Evolutionary conservation across 1,284 basidiomycete genomes (phyloP), one percentile per base, ranked within the genome.

Genomic region (Hortiboletus rubellus): DNA sequence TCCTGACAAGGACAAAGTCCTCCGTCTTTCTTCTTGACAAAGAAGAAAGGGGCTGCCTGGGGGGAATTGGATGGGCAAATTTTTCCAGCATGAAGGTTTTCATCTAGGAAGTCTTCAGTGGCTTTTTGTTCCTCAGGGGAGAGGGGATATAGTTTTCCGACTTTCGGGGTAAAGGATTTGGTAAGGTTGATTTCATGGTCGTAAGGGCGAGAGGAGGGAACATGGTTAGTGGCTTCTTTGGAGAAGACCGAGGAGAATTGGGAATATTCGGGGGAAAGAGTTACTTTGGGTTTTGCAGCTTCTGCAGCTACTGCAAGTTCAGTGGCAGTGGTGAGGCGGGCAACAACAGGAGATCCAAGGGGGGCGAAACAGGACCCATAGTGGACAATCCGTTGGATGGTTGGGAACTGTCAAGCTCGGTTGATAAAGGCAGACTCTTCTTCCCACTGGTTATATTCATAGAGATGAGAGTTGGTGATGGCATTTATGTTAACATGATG

Each of bases 161-260:
- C n/a, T n/a, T 48, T 54, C 18, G 1, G 34, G 24, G 8, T 2
- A 10, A 44, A 52, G 18, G 27, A 17, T 3, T 46, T 5, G 0
- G 33, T 3, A 1, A 52, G 10, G 22, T 33, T 48, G 7, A 55
- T 52, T 1, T 46, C n/a, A 3, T 55, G 54, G 0, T 55, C 24
- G 9, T 50, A 54, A 0, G 17, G n/a, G 12, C 9, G 0, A 0
- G 34, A 37, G 1, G 33, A 24, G 0, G 41, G 53, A 0, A 54
- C 3, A 0, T 33, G 27, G 7, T 37, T 3, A 0, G 7, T 30
- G 3, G 27, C 12, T 22, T 33, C 14, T 11, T 43, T 22, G 1
- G 31, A 33, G 7, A 51, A 43, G 3, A 43, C 41, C 0, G 8
- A 27, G 0, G n/a, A 0, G 6, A 36, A 36, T 7, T 22, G 0